These are phyloP conservation scores for Wolfiporia cocos DNA, from an alignment of 1,284 basidiomycete species.

Conservation along the genomic window DNA sequence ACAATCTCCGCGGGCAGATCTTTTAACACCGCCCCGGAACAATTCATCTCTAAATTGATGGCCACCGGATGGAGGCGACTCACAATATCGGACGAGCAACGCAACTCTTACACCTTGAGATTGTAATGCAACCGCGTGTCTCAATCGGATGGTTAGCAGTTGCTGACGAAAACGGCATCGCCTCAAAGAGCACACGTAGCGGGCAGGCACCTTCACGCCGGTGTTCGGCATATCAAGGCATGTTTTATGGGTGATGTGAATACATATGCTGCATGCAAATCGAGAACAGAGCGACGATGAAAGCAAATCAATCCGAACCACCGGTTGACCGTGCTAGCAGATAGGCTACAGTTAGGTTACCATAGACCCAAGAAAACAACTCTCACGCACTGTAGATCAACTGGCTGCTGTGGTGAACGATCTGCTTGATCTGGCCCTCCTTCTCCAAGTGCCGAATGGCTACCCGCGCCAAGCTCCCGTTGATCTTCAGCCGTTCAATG, in stretches of 20 bases:
- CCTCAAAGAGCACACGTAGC: no score
- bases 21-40: no score
- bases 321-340: slow-evolving; percentile 56
- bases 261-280: slow-evolving; percentile 24
- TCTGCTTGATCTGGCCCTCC: slow-evolving; percentile 93
- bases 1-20: no score
- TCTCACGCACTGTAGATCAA: slow-evolving; percentile 82
- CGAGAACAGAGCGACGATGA: slow-evolving; percentile 20
- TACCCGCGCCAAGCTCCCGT: slow-evolving; percentile 90
- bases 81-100: no score
- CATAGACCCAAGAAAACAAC: slow-evolving; percentile 5
- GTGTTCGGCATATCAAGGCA: slow-evolving; percentile 22
- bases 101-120: no score
- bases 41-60: no score
- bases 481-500: slow-evolving; percentile 96
- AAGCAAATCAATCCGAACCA: slow-evolving; percentile 46
- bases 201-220: no score
- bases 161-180: no score
- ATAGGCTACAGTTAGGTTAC: slow-evolving; percentile 6
- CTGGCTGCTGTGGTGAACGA: slow-evolving; percentile 95
- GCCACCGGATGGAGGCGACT: no score
- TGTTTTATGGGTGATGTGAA: slow-evolving; percentile 21
- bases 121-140: no score
- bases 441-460: slow-evolving; percentile 94
- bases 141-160: no score